These are phyloP conservation scores for Onygena corvina DNA, from an alignment of 2,329 filamentous ascomycete species.

Conservation along the genomic window DNA sequence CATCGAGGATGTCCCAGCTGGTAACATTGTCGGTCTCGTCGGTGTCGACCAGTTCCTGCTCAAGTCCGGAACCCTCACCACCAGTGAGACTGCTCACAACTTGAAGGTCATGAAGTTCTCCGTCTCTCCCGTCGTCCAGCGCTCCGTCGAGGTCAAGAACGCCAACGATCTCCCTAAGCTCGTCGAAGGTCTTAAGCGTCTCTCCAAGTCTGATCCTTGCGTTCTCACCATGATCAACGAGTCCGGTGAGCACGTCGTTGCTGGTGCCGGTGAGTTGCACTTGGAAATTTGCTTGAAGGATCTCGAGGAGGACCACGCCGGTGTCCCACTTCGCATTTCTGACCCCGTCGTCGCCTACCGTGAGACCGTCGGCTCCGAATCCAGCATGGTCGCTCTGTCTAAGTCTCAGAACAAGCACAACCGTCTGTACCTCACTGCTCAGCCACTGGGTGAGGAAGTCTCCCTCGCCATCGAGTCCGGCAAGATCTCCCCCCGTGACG, in stretches of 20 bases:
- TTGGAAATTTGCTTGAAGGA: slow-evolving; percentile 99
- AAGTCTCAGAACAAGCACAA: slow-evolving; percentile 99
- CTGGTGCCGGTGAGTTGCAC: slow-evolving; percentile 97
- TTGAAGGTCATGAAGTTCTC: slow-evolving; percentile 99
- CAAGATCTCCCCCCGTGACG: slow-evolving; percentile 89
- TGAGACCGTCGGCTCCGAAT: slow-evolving; percentile 77
- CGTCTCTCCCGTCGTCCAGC: slow-evolving; percentile 95
- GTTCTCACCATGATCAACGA: slow-evolving; percentile 80
- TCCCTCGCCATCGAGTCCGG: slow-evolving; percentile 78
- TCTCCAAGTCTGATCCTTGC: slow-evolving; percentile 99
- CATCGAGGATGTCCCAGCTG: slow-evolving; percentile 96
- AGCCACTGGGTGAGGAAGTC: slow-evolving; percentile 86
- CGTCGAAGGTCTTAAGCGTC: slow-evolving; percentile 99
- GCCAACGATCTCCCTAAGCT: slow-evolving; percentile 99
- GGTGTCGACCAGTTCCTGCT: slow-evolving; percentile 99
- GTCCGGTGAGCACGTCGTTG: slow-evolving; percentile 97
- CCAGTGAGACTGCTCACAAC: slow-evolving; percentile 96
- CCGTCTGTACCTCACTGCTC: slow-evolving; percentile 91
- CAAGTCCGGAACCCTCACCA: slow-evolving; percentile 99
- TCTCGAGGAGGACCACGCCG: slow-evolving; percentile 97
- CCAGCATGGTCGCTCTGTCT: slow-evolving; percentile 91
- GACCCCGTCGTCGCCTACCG: slow-evolving; percentile 98
- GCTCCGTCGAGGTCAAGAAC: slow-evolving; percentile 99
- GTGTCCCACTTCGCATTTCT: slow-evolving; percentile 93
- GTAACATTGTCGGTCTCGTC: slow-evolving; percentile 99